These are phyloP conservation scores for Prunus davidiana DNA, from an alignment of 306 rosid genomes.

Conservation along the genomic window DNA sequence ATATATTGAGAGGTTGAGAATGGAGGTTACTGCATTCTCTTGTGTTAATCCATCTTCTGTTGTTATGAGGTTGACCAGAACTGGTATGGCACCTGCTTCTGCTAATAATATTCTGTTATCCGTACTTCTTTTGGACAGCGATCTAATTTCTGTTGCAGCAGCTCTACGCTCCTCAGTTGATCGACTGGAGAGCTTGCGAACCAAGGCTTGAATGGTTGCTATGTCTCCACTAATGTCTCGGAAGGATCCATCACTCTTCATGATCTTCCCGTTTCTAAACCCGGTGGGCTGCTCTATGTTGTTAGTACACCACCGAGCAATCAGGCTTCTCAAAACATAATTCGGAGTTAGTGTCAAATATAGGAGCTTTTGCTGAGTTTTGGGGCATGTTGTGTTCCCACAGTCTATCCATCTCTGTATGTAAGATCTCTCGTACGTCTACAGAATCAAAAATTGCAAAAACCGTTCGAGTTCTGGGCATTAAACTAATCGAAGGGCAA, in stretches of 20 bases:
- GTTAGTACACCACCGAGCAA: slow-evolving; percentile 77
- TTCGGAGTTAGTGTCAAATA: slow-evolving; percentile 82
- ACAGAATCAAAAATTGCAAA: slow-evolving; percentile 16
- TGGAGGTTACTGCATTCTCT: slow-evolving; percentile 91
- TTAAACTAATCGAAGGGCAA: background rate
- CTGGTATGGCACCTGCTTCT: slow-evolving; percentile 90
- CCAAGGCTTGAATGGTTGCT: slow-evolving; percentile 66
- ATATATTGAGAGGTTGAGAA: slow-evolving; percentile 88
- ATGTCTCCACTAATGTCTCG: slow-evolving; percentile 85
- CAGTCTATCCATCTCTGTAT: slow-evolving; percentile 97
- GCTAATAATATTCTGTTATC: slow-evolving; percentile 91
- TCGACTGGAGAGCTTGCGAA: slow-evolving; percentile 66
- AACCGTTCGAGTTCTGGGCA: background rate
- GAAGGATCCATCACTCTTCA: slow-evolving; percentile 84
- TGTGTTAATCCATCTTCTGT: slow-evolving; percentile 68
- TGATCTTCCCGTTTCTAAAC: slow-evolving; percentile 78
- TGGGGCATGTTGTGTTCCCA: slow-evolving; percentile 85
- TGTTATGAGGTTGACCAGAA: slow-evolving; percentile 76
- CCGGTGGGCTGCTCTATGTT: slow-evolving; percentile 84
- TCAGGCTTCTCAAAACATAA: slow-evolving; percentile 86
- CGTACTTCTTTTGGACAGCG: slow-evolving; percentile 89
- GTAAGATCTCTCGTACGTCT: slow-evolving; percentile 95
- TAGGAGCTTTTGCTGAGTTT: slow-evolving; percentile 95
- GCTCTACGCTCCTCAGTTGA: slow-evolving; percentile 65
- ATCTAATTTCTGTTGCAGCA: slow-evolving; percentile 77